Base-by-base conservation (phyloP, 768 basidiomycete species). In the Leucosporidium yakuticum region DNA sequence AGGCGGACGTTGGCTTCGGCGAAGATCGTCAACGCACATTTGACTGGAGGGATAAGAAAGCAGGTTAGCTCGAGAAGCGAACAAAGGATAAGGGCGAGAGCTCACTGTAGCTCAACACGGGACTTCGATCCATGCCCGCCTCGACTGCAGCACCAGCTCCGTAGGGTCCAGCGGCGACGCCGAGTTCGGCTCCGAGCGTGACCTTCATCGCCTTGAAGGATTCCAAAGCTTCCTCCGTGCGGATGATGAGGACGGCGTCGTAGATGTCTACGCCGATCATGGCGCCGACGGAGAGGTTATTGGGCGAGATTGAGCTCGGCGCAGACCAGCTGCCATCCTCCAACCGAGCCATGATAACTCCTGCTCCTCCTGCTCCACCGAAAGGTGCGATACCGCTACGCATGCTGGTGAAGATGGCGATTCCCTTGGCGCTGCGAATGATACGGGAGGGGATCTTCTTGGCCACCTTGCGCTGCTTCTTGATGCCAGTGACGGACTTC, bases 261-360 rank as follows among this genome's bases (percentile, higher is more conserved):
- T 71, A 75, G 9, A 69, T 17, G 39, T 73, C 72, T 11, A 69
- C 29, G 0, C 74, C 74, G 12, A 66, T n/a, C 69, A 77, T 70
- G 19, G 74, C 44, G 3, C 77, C 77, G 0, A 67, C 71, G 0
- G 73, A 56, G 1, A 77, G 49, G 59, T 75, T 75, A 63, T 77
- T 77, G 20, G 75, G 76, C 25, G 63, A 67, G 54, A 77, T 69
- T 21, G 70, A 68, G 6, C 68, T 70, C 2, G 76, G 76, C 0
- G 74, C 69, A 6, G 74, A 75, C 76, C 76, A 77, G 48, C 65
- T 68, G 6, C 71, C 71, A 49, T 72, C 71, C 25, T 63, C 62
- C 1, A 69, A 36, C 25, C 51, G 17, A 8, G 71, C 71, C 15
- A 72, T 14, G 27, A 72, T 63, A 4, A 71, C 50, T 0, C 70